Base-by-base conservation (phyloP, 179 eudicot genomes). In the Spergularia azorica region DNA sequence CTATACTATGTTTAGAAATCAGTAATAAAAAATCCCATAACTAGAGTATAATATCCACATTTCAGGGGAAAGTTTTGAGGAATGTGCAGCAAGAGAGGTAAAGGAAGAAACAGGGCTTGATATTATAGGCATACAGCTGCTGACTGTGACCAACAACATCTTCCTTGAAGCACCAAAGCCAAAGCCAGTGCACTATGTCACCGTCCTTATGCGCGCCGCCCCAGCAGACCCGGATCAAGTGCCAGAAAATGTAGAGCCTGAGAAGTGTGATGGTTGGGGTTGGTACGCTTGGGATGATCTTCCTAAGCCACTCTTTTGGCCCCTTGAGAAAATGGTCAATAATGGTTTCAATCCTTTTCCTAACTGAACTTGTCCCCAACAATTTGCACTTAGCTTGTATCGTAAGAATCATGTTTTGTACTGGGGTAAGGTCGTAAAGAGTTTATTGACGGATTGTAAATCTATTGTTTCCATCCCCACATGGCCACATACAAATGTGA, bases 41-140 rank as follows among this genome's bases (percentile, higher is more conserved):
- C n/a, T n/a, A n/a, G n/a, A n/a, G n/a, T n/a, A n/a, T n/a, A n/a
- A n/a, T 52, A 13, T 39, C 13, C 7, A 17, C 11, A 10, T n/a
- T n/a, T 5, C 83, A 95, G 98, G 98, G 54, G 98, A 95, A 84
- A 92, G 86, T 79, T 94, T 94, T 75, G 94, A 94, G 82, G 90
- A 90, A 83, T 94, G 98, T 76, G 97, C 98, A 26, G 87, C 87
- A 0, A 85, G 98, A 76, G 98, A 95, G 77, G 84, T 93, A 81
- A 91, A 87, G 85, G 98, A 95, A 76, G 98, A 95, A 79, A 93
- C 95, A 0, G 98, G 97, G 51, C 61, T 95, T 38, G 95, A 89
- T 20, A 87, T 95, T 20, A 69, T 79, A 68, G 74, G 84, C 6
- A 88, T 79, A 20, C 90, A 91, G 80, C 80, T 82, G 62, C 65